phyloP scores from a whole-genome alignment of 805 yeast species.

The Candida orba region DNA sequence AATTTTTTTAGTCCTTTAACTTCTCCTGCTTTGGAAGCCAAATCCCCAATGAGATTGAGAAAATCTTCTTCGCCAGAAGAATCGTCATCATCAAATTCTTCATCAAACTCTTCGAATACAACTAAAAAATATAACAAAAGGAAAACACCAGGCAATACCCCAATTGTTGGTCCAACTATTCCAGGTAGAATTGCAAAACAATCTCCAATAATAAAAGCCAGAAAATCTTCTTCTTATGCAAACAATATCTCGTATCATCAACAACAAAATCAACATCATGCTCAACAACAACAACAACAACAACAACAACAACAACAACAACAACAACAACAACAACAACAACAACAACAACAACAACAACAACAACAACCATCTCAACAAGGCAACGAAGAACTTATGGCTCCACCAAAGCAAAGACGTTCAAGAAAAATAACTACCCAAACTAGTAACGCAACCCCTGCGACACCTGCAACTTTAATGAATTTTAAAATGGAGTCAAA shows the following conservation, averaged over 20 bases:
- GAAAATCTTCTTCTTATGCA: constrained; percentile 17
- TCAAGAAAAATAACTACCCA: constrained; percentile 14
- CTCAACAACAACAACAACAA: neutral
- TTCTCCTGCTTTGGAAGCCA: constrained; percentile 58
- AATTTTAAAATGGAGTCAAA: constrained; percentile 14
- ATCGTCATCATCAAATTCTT: constrained; percentile 5
- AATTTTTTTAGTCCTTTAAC: constrained; percentile 44
- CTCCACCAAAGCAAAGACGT: constrained; percentile 19
- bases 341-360: neutral
- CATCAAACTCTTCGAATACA: constrained; percentile 1
- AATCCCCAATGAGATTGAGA: constrained; percentile 20
- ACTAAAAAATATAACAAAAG: constrained; percentile 25
- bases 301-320: constrained; percentile 9
- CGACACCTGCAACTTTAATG: constrained; percentile 24
- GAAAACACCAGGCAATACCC: constrained; percentile 33
- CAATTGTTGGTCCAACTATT: constrained; percentile 30
- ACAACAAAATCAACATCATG: constrained; percentile 8
- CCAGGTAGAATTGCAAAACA: constrained; percentile 27
- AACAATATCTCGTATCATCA: constrained; percentile 13
- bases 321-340: constrained; percentile 15
- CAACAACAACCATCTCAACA: constrained; percentile 14
- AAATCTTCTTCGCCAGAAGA: constrained; percentile 21
- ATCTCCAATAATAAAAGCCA: constrained; percentile 32
- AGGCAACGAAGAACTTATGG: constrained; percentile 10
- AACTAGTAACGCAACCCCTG: constrained; percentile 15